Percentiles rank a stretch among this genome's conserved stretches.
These are phyloP conservation scores for Aspergillus cristatus DNA, from an alignment of 495 filamentous ascomycete genomes.

Conservation along the genomic window DNA sequence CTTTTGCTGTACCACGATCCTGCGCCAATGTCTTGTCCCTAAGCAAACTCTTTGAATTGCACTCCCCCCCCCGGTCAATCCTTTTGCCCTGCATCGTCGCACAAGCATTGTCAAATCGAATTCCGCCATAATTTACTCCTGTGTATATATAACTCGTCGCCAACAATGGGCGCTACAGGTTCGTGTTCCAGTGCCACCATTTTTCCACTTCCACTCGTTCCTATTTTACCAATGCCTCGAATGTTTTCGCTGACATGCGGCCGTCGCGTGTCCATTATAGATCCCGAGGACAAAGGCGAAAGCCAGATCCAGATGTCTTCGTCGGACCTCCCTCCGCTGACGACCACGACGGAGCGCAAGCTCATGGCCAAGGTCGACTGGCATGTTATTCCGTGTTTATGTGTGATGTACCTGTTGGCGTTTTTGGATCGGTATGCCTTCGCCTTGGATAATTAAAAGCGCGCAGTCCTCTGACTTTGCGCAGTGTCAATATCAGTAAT, in stretches of 20 bases:
- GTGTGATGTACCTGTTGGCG: conserved; percentile 74
- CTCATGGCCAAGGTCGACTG: conserved; percentile 71
- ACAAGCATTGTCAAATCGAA: too few relatives aligned
- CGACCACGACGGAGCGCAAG: conserved; percentile 55
- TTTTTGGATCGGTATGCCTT: conserved; percentile 67
- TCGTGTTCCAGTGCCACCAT: neutral
- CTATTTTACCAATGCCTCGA: too few relatives aligned
- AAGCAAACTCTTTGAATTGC: too few relatives aligned
- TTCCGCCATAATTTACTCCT: neutral
- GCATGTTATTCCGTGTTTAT: conserved; percentile 72
- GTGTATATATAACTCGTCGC: neutral
- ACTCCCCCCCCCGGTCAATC: too few relatives aligned
- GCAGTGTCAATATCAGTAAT: conserved; percentile 60
- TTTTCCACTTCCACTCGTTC: too few relatives aligned
- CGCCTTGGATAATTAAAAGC: neutral
- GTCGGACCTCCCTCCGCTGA: conserved; percentile 24
- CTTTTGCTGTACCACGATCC: too few relatives aligned
- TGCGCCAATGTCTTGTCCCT: too few relatives aligned
- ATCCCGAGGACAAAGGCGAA: conserved; percentile 13
- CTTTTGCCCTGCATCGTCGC: too few relatives aligned
- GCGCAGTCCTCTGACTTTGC: conserved; percentile 4
- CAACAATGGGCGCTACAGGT: conserved; percentile 15
- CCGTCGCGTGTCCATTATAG: neutral
- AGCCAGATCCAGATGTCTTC: conserved; percentile 9
- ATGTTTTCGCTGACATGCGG: conserved; percentile 9